Evolutionary conservation across 1,284 basidiomycete species (phyloP), one percentile per base, ranked within the genome.

Genomic region (Trametes pubescens): DNA sequence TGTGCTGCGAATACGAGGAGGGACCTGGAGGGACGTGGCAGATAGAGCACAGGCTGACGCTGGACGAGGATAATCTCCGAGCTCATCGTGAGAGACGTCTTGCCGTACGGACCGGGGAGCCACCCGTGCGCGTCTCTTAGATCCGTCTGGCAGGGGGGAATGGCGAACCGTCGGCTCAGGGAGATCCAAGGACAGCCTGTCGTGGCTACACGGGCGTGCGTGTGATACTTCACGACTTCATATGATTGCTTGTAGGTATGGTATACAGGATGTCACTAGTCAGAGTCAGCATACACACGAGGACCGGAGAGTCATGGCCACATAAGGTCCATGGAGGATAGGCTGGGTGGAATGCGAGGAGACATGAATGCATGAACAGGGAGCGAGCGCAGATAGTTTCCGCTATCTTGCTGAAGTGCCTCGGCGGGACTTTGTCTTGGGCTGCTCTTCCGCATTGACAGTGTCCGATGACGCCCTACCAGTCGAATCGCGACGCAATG

Each of bases 381-480:
- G 21, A 43, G 34, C 37, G 11, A 34, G 24, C 16, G 35, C 4
- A n/a, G 21, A 21, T 55, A 38, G 53, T 24, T 11, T n/a, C 26
- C 51, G 51, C 49, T 10, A 64, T 43, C 62, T 51, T 21, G 61
- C 52, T 11, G 66, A 68, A 18, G 67, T 60, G 40, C 67, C 67
- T 13, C 64, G 57, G 8, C 67, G 64, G 43, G 57, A 55, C 46
- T 65, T 57, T n/a, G 60, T 18, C 59, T 51, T 67, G 14, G 59
- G 61, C 10, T 56, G 65, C 35, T 61, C 67, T n/a, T 68, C 67
- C 14, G 59, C 67, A 11, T 65, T 65, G 43, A 68, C 57, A 1
- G 67, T 68, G n/a, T 68, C 67, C 0, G 67, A 68, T 11, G 67
- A 68, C 4, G 63, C 61, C n/a, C 66, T 59, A 7, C 57, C 46